Percentiles rank a stretch among this genome's conserved stretches.
phyloP scores from a whole-genome alignment of 169 alveolate genomes.

The Cryptosporidium sp. region DNA sequence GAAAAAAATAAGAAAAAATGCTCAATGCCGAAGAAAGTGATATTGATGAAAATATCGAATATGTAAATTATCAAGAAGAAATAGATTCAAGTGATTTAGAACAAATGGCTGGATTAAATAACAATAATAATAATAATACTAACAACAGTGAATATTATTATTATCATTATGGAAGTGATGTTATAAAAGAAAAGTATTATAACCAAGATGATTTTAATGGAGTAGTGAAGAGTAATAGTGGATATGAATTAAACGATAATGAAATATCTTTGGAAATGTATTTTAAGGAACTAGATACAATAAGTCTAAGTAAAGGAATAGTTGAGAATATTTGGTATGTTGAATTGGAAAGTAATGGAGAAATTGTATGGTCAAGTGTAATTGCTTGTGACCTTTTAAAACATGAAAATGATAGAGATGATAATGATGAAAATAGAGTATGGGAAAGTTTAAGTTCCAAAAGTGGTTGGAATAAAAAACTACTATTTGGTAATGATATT shows the following conservation, averaged over 20 bases:
- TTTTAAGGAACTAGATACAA: slow-evolving; percentile 11
- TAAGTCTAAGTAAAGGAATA: slow-evolving; percentile 18
- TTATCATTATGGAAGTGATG: neutral
- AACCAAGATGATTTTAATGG: neutral
- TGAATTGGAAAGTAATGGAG: slow-evolving; percentile 11
- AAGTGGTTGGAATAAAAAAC: neutral
- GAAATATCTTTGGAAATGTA: slow-evolving; percentile 6
- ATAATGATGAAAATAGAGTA: neutral
- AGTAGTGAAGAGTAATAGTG: neutral
- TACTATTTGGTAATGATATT: slow-evolving; percentile 8
- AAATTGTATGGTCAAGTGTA: slow-evolving; percentile 56
- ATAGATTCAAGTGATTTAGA: neutral
- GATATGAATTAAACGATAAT: neutral
- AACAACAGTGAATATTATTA: no score
- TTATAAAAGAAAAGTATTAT: neutral
- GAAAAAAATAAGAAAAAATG: neutral
- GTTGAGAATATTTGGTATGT: slow-evolving; percentile 67
- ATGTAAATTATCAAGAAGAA: neutral
- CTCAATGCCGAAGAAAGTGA: neutral
- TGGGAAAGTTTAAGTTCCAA: neutral
- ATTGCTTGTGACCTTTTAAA: slow-evolving; percentile 21
- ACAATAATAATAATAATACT: no score
- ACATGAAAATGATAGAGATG: neutral
- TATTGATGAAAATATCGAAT: neutral
- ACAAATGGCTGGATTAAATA: no score